Evolutionary conservation across 768 basidiomycete species (phyloP).

Genomic region (Mycena indigotica): DNA sequence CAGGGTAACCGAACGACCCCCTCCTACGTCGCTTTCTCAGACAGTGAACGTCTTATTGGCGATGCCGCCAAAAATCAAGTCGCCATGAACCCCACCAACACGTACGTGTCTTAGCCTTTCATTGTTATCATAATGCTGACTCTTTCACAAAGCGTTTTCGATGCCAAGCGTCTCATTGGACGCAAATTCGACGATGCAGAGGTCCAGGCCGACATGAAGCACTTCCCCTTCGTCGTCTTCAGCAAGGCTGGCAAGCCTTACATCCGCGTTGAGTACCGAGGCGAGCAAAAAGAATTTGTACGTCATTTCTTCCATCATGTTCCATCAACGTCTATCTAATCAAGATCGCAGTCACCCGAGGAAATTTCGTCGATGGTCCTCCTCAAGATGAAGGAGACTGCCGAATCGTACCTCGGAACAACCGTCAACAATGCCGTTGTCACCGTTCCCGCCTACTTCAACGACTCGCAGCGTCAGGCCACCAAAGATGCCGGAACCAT

Average conservation of each 20-base stretch:
- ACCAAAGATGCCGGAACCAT: conserved; percentile 98
- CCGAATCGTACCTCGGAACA: conserved; percentile 92
- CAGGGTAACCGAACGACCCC: conserved; percentile 95
- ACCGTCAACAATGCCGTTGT: conserved; percentile 89
- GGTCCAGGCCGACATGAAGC: conserved; percentile 76
- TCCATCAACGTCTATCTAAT: conserved; percentile 26
- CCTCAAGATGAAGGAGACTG: conserved; percentile 97
- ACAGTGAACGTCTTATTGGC: conserved; percentile 95
- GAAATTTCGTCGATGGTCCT: conserved; percentile 99
- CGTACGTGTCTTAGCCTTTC: conserved; percentile 19
- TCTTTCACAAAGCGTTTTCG: conserved; percentile 16
- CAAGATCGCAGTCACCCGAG: conserved; percentile 73
- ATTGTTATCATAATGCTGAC: conserved; percentile 13
- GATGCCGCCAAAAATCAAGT: conserved; percentile 99
- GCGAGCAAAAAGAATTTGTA: conserved; percentile 92
- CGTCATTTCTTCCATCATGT: conserved; percentile 31
- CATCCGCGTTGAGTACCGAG: conserved; percentile 88
- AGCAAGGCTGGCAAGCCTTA: conserved; percentile 88
- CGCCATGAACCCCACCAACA: conserved; percentile 85
- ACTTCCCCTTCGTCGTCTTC: conserved; percentile 94
- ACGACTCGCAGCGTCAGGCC: conserved; percentile 97
- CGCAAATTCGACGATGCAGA: conserved; percentile 78
- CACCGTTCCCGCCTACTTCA: conserved; percentile 97
- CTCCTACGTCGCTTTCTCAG: conserved; percentile 94
- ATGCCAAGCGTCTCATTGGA: conserved; percentile 23